Evolutionary conservation across 2,329 filamentous ascomycete species (phyloP).

Genomic region (Verticillium isaacii): DNA sequence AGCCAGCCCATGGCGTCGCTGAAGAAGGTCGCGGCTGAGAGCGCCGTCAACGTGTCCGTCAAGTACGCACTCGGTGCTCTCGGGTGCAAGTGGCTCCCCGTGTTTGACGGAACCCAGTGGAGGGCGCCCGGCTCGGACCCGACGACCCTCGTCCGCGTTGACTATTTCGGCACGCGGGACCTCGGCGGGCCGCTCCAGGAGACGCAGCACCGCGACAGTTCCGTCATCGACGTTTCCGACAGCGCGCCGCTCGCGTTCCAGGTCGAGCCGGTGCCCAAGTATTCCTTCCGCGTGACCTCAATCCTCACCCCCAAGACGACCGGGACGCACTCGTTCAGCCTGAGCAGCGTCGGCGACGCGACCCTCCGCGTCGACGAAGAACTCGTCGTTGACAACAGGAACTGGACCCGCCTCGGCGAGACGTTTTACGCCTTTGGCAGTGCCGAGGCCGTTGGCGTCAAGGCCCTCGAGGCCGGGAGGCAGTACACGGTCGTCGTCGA

Average conservation of each 20-base stretch:
- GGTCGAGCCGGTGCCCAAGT: not conserved
- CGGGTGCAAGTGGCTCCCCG: not conserved
- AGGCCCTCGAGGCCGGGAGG: slow-evolving; percentile 7
- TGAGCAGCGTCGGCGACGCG: slow-evolving; percentile 12
- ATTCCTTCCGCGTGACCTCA: not conserved
- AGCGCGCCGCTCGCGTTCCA: not conserved
- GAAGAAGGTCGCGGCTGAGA: not conserved
- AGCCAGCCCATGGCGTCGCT: slow-evolving; percentile 11
- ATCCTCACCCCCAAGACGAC: slow-evolving; percentile 18
- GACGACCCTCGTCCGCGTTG: not conserved
- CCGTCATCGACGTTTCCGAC: not conserved
- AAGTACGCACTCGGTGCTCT: slow-evolving; percentile 3
- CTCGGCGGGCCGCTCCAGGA: not conserved
- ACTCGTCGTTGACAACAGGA: slow-evolving; percentile 38
- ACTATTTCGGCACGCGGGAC: not conserved
- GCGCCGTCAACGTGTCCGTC: slow-evolving; percentile 4
- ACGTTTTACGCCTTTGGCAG: slow-evolving; percentile 16
- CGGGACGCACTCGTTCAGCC: slow-evolving; percentile 21
- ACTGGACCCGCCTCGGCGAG: slow-evolving; percentile 36
- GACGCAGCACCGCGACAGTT: not conserved
- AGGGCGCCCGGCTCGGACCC: not conserved
- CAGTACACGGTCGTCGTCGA: slow-evolving; percentile 11
- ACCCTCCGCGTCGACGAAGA: slow-evolving; percentile 26
- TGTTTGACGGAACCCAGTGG: not conserved
- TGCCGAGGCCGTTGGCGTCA: slow-evolving; percentile 5